Base-by-base conservation (phyloP, 768 basidiomycete genomes). In the Lyophyllum shimeji region DNA sequence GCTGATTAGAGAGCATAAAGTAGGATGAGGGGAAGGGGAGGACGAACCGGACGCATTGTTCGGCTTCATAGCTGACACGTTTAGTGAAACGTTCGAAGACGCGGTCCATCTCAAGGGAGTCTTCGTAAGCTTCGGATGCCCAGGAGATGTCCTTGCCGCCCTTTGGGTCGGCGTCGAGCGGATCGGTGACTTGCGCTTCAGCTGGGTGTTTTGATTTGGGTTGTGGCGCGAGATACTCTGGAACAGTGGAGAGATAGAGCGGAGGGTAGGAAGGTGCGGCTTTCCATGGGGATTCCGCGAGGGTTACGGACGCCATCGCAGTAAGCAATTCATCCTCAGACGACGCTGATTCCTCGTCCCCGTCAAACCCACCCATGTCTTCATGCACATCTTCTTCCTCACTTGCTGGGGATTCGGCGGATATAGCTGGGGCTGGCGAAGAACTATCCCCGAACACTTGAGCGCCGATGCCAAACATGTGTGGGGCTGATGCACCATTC, bases 11-110 rank as follows among this genome's bases (percentile, higher is more conserved):
- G 24, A 3, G 7, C 15, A 3, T 15, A 6, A 18, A 27, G 17
- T 7, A 18, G 13, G 27, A 29, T 13, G 15, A 27, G 25, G 25
- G 24, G 21, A 23, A 21, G 9, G 2, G 9, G 7, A 46, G 40
- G 21, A 76, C 84, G 49, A 55, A 95, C 93, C 96, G 81, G 46
- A 98, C 74, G 61, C 95, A 95, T 68, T 98, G 96, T 61, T 88
- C 82, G 23, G 87, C 86, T 65, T 88, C 85, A 58, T 81, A 76
- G 39, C 72, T 77, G 11, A 93, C 82, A 31, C 93, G 78, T 63
- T 84, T 83, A 50, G 83, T 84, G 66, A 97, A 98, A 17, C 83
- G 79, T 63, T 95, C 89, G 67, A 98, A 98, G 2, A 93, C 83
- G 52, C 85, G 84, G 69, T 98, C 95, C 42, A 91, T 77, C 44